phyloP scores from a whole-genome alignment of 2,329 filamentous ascomycete genomes.

The Microcyclosporella mali region DNA sequence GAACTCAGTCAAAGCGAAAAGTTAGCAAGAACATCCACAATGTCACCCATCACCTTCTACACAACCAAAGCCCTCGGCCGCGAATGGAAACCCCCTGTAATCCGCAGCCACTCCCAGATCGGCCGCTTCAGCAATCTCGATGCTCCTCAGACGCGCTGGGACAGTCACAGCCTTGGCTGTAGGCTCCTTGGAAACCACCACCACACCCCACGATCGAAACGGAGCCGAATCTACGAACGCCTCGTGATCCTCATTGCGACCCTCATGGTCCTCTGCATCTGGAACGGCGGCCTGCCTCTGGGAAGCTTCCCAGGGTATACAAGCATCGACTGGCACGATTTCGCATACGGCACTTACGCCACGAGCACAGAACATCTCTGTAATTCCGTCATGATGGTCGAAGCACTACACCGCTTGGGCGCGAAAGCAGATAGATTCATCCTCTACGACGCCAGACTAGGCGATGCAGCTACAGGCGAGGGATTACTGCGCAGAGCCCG shows the following conservation, averaged over 20 bases:
- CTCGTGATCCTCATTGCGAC: background rate
- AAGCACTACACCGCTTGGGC: slow-evolving; percentile 35
- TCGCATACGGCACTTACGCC: slow-evolving; percentile 40
- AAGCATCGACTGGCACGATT: slow-evolving; percentile 29
- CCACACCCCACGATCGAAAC: background rate
- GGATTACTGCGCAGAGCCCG: slow-evolving; percentile 42
- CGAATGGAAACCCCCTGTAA: background rate
- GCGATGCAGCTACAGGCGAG: background rate
- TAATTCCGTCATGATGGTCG: slow-evolving; percentile 40
- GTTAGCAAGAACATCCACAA: too few species aligned
- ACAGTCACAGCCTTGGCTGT: too few species aligned
- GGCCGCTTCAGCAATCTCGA: too few species aligned
- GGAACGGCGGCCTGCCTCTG: background rate
- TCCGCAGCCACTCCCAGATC: background rate
- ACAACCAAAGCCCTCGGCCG: slow-evolving; percentile 2
- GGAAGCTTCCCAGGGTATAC: background rate
- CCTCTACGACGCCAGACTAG: slow-evolving; percentile 36
- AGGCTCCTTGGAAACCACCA: too few species aligned
- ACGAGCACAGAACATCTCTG: slow-evolving; percentile 39
- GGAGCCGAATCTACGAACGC: slow-evolving; percentile 1
- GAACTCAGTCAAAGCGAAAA: too few species aligned
- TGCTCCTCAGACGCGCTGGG: too few species aligned
- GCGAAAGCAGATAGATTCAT: slow-evolving; percentile 40
- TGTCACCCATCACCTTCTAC: background rate
- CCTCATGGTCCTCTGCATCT: background rate